These are phyloP conservation scores for Apiospora koreana DNA, from an alignment of 2,329 filamentous ascomycete species.

Conservation along the genomic window DNA sequence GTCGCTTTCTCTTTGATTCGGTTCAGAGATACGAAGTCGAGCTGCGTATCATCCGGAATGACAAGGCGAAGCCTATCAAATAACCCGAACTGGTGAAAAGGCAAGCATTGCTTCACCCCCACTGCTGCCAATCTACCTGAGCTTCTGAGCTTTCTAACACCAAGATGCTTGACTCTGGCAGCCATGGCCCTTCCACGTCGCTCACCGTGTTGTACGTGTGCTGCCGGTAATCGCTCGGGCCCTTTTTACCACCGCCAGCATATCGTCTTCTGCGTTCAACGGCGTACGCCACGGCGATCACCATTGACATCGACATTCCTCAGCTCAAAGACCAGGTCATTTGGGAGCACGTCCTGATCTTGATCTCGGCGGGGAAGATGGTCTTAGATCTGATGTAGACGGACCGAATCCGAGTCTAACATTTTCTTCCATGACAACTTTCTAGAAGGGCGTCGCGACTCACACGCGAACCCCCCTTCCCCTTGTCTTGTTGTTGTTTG, in stretches of 20 bases:
- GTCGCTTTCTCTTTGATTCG: neutral
- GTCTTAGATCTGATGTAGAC: neutral
- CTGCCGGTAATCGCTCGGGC: neutral
- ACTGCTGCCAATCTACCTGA: neutral
- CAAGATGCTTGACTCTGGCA: neutral
- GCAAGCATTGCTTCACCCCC: neutral
- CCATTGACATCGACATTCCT: slow-evolving; percentile 1
- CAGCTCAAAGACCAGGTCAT: neutral
- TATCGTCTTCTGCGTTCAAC: neutral
- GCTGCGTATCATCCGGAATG: neutral
- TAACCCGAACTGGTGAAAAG: neutral
- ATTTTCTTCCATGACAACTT: slow-evolving; percentile 6
- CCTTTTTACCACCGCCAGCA: neutral
- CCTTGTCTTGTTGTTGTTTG: neutral
- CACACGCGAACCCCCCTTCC: neutral
- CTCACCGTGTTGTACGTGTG: neutral
- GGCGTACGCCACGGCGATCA: slow-evolving; percentile 13
- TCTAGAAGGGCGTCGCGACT: neutral
- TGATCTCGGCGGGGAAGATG: slow-evolving; percentile 15
- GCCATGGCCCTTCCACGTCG: too few relatives aligned
- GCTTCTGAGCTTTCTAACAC: neutral
- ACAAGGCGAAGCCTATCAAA: neutral
- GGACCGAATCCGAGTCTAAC: neutral
- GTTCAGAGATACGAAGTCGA: neutral
- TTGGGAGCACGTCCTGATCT: slow-evolving; percentile 16